These are phyloP conservation scores for Spencermartinsiella europaea DNA, from an alignment of 805 yeast genomes.

Conservation along the genomic window DNA sequence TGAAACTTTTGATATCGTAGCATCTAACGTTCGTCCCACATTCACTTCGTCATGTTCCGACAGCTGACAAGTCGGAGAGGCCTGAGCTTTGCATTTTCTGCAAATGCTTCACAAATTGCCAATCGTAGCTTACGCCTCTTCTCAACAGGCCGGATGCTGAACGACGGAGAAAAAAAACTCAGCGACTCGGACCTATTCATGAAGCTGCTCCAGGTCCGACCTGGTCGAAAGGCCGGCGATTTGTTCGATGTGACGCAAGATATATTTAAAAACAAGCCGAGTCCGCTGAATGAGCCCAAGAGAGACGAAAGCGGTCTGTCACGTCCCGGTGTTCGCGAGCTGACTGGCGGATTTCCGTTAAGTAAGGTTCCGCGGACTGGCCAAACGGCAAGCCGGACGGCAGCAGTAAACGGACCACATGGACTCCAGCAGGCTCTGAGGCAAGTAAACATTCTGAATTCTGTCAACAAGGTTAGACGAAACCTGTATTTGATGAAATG, in stretches of 20 bases:
- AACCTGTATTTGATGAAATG: conserved; percentile 26
- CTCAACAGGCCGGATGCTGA: too few relatives aligned
- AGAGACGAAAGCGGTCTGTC: neutral
- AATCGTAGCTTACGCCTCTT: too few relatives aligned
- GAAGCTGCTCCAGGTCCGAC: neutral
- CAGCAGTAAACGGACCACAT: conserved; percentile 22
- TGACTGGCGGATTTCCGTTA: conserved; percentile 12
- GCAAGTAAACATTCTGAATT: conserved; percentile 25
- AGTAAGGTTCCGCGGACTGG: conserved; percentile 30
- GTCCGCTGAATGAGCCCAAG: neutral
- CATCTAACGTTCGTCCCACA: too few relatives aligned
- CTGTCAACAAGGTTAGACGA: conserved; percentile 26
- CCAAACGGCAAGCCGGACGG: conserved; percentile 29
- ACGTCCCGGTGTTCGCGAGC: neutral
- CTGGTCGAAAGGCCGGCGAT: neutral
- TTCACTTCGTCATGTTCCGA: too few relatives aligned
- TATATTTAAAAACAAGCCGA: neutral
- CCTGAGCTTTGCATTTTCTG: too few relatives aligned
- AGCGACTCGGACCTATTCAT: neutral
- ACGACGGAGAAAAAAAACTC: neutral
- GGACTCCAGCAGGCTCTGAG: conserved; percentile 21
- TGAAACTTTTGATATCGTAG: too few relatives aligned
- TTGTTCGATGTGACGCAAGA: neutral
- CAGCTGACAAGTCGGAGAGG: too few relatives aligned
- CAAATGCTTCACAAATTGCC: too few relatives aligned